These are phyloP conservation scores for Kodamaea kakaduensis DNA, from an alignment of 805 yeast genomes.

Conservation along the genomic window DNA sequence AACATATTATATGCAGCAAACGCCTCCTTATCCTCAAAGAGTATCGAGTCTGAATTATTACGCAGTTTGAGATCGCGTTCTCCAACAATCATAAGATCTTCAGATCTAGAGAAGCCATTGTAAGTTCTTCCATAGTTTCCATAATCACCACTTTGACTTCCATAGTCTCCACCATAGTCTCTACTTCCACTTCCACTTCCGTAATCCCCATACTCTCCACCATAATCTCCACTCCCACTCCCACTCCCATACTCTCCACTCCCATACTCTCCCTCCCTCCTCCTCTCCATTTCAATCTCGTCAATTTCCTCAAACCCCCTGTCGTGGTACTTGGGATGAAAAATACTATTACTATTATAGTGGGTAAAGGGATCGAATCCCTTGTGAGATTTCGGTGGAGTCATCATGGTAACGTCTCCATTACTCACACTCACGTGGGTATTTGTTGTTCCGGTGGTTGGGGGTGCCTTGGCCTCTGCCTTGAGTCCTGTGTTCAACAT, in stretches of 20 bases:
- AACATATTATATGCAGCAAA: slow-evolving; percentile 42
- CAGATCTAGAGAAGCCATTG: slow-evolving; percentile 15
- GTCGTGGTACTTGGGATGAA: slow-evolving; percentile 11
- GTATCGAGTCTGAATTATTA: slow-evolving; percentile 29
- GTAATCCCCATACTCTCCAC: slow-evolving; percentile 12
- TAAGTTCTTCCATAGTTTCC: no score
- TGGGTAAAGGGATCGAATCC: slow-evolving; percentile 5
- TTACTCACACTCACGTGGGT: slow-evolving; percentile 8
- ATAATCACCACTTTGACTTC: slow-evolving; percentile 8
- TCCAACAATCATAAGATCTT: slow-evolving; percentile 35
- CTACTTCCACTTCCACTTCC: slow-evolving; percentile 14
- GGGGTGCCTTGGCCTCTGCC: slow-evolving; percentile 7
- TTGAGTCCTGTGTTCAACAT: slow-evolving; percentile 7
- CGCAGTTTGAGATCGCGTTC: slow-evolving; percentile 23
- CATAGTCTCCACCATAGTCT: slow-evolving; percentile 12
- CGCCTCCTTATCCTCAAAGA: slow-evolving; percentile 35
- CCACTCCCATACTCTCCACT: slow-evolving; percentile 1
- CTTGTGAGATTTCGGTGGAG: slow-evolving; percentile 7
- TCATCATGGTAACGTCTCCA: slow-evolving; percentile 8
- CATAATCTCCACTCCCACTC: slow-evolving; percentile 10
- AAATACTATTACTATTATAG: no score
- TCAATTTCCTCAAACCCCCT: slow-evolving; percentile 7
- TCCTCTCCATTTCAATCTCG: slow-evolving; percentile 1
- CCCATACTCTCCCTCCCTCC: slow-evolving; percentile 8
- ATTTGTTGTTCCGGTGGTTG: slow-evolving; percentile 12